Evolutionary conservation across 305 asterid genomes (phyloP), one percentile per base, ranked within the genome.

Genomic region (Caryopteris hybrid): DNA sequence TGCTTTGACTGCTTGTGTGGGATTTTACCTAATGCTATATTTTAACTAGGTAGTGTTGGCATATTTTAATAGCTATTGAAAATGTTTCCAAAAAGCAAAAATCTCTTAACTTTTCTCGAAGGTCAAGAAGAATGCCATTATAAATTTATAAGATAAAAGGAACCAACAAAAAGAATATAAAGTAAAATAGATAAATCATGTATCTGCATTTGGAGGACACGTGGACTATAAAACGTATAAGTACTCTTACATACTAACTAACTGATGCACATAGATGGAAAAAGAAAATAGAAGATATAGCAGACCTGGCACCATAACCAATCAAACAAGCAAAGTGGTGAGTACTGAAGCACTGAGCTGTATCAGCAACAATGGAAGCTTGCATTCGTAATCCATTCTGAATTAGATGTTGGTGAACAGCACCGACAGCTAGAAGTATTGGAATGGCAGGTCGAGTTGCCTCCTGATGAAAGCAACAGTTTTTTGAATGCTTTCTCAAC

Each of bases 291-390:
- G 63, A 73, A 69, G 61, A 72, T 55, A 38, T 54, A 67, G 75
- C 58, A 79, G 53, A 94, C 99, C 98, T 94, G 68, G 99, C 99
- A 52, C 99, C 99, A 85, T 88, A 94, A 82, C 99, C 99, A 39
- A 94, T 91, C 86, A 94, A 85, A 80, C 98, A 94, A 72, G 99
- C 99, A 81, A 94, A 94, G 57, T 94, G 99, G 79, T 94, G 99
- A 69, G 99, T 94, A 67, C 99, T 94, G 85, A 91, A 94, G 92
- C 98, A 94, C 83, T 94, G 98, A 76, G 99, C 99, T 11, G 99
- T 94, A 79, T 94, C 98, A 69, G 93, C 99, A 76, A 94, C 79
- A 73, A 94, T 91, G 73, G 99, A 94, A 76, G 99, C 96, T 77
- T 94, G 94, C 95, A 94, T 87, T 64, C 98, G 81, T 69, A 94